Evolutionary conservation across 495 filamentous ascomycete genomes (phyloP).

Genomic region (Penicilliopsis zonata): DNA sequence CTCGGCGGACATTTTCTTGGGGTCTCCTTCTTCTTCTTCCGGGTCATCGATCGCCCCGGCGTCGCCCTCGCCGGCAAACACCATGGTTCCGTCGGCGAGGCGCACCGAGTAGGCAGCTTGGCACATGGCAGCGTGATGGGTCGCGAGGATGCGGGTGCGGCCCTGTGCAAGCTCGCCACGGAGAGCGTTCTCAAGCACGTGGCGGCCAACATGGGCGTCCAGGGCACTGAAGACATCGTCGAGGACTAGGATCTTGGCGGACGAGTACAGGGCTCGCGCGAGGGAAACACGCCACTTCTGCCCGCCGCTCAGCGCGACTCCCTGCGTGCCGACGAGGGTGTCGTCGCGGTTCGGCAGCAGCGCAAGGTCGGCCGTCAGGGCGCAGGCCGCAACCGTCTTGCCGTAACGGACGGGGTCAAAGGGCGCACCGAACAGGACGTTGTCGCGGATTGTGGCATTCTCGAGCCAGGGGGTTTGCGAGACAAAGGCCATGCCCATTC

Average conservation of each 20-base stretch:
- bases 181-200: slow-evolving; percentile 45
- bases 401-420: slow-evolving; percentile 45
- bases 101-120: slow-evolving; percentile 55
- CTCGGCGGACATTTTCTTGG: too few species aligned
- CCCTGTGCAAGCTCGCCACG: slow-evolving; percentile 4
- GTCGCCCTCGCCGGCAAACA: slow-evolving; percentile 45
- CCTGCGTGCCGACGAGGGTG: slow-evolving; percentile 30
- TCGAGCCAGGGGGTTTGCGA: slow-evolving; percentile 70
- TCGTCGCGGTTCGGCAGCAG: slow-evolving; percentile 21
- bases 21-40: slow-evolving; percentile 53
- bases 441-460: slow-evolving; percentile 56
- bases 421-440: slow-evolving; percentile 56
- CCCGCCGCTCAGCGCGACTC: slow-evolving; percentile 35
- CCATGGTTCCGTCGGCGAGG: slow-evolving; percentile 49
- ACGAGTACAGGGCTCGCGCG: slow-evolving; percentile 50
- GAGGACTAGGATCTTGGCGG: slow-evolving; percentile 56
- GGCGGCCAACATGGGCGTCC: slow-evolving; percentile 19
- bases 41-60: slow-evolving; percentile 48
- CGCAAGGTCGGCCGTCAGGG: slow-evolving; percentile 48
- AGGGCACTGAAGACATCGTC: slow-evolving; percentile 63
- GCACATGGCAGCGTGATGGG: slow-evolving; percentile 67
- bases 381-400: slow-evolving; percentile 50
- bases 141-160: slow-evolving; percentile 10
- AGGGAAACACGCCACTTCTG: slow-evolving; percentile 45
- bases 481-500: slow-evolving; percentile 50